Conservation (phyloP, 1,284 basidiomycete species). For the Marasmius tenuissimus region DNA sequence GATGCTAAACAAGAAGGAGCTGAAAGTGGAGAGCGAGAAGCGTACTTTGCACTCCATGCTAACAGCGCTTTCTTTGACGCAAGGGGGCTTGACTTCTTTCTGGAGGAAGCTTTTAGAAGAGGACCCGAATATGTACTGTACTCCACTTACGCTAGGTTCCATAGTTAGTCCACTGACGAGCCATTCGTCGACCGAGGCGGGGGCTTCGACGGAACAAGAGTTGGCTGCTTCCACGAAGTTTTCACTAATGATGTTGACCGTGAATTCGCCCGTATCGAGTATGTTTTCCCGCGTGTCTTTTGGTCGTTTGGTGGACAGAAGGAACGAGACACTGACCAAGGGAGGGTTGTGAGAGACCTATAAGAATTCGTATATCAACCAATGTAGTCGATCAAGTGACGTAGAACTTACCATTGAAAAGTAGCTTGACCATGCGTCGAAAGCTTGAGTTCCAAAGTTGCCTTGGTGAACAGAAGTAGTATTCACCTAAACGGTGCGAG, state of each 20-base stretch:
- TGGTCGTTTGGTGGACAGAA: slow-evolving; percentile 37
- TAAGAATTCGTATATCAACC: slow-evolving; percentile 3
- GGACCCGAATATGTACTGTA: background rate
- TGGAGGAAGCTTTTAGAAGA: slow-evolving; percentile 25
- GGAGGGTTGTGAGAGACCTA: slow-evolving; percentile 67
- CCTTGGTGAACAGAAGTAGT: slow-evolving; percentile 3
- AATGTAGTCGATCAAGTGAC: background rate
- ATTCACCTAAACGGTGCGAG: slow-evolving; percentile 65
- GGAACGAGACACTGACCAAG: slow-evolving; percentile 62
- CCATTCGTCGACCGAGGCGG: slow-evolving; percentile 71
- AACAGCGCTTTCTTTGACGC: slow-evolving; percentile 72
- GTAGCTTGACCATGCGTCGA: slow-evolving; percentile 37
- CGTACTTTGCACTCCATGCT: slow-evolving; percentile 71
- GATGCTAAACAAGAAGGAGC: slow-evolving; percentile 2
- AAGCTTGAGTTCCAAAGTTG: slow-evolving; percentile 7
- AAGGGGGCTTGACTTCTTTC: slow-evolving; percentile 54
- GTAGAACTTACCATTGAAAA: slow-evolving; percentile 49
- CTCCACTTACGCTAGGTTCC: slow-evolving; percentile 52
- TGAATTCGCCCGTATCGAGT: slow-evolving; percentile 66
- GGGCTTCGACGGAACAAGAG: slow-evolving; percentile 65
- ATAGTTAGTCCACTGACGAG: slow-evolving; percentile 69
- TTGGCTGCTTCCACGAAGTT: slow-evolving; percentile 75
- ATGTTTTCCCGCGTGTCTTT: slow-evolving; percentile 76
- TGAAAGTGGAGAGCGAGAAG: slow-evolving; percentile 7
- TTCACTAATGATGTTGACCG: slow-evolving; percentile 77